phyloP scores from a whole-genome alignment of 2,329 filamentous ascomycete genomes.

The Sordariomycetes sp. region DNA sequence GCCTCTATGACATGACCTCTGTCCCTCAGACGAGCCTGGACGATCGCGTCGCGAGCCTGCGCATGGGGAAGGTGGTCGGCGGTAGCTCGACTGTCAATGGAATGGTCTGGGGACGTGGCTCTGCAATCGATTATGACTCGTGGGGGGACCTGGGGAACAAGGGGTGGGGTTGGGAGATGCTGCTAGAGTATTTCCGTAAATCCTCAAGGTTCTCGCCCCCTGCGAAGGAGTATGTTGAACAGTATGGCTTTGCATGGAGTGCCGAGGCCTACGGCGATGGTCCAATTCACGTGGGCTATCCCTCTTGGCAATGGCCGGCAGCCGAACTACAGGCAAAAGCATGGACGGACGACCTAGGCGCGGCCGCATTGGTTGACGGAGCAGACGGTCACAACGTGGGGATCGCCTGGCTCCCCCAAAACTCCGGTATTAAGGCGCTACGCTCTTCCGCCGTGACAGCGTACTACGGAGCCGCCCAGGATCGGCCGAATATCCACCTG shows the following conservation, averaged over 20 bases:
- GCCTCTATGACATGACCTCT: constrained; percentile 11
- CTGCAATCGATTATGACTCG: constrained; percentile 17
- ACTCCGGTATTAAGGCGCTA: constrained; percentile 18
- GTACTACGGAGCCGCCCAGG: constrained; percentile 16
- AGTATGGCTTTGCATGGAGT: not conserved
- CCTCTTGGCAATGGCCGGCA: constrained; percentile 2
- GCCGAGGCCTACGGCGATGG: constrained; percentile 1
- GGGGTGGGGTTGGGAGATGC: constrained; percentile 22
- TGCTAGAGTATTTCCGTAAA: constrained; percentile 15
- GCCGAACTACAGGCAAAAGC: constrained; percentile 8
- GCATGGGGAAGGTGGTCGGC: constrained; percentile 16
- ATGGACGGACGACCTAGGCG: constrained; percentile 27
- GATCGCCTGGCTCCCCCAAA: constrained; percentile 18
- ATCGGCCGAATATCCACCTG: constrained; percentile 48
- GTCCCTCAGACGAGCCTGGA: constrained; percentile 14
- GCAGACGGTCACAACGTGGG: constrained; percentile 12
- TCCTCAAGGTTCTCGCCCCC: constrained; percentile 9
- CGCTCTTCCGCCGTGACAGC: constrained; percentile 15
- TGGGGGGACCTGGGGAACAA: constrained; percentile 26
- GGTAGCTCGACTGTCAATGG: constrained; percentile 19
- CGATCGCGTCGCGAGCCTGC: constrained; percentile 11
- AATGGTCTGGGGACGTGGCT: constrained; percentile 18
- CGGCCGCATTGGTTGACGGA: constrained; percentile 23
- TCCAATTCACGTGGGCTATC: not conserved
- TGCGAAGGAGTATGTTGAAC: not conserved